Base-by-base conservation (phyloP, 805 yeast species). In the Candida maesae region DNA sequence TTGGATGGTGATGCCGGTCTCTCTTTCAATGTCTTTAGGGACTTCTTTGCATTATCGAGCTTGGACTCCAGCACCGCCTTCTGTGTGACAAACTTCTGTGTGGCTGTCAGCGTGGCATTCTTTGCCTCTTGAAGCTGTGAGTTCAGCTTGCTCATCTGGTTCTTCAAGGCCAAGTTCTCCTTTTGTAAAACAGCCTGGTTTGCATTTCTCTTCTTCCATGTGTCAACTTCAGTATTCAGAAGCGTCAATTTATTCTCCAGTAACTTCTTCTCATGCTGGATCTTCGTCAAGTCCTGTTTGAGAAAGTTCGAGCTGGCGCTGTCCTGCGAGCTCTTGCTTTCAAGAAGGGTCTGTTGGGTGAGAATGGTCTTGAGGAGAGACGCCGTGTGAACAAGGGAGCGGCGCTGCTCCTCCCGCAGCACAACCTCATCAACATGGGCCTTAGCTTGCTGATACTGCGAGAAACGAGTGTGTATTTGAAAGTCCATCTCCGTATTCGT, bases 1-100 rank as follows among this genome's bases (percentile, higher is more conserved):
- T 40, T 41, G 18, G 38, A 18, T 24, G 50, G 45, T 32, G 50
- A 40, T 2, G 32, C 17, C 7, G 46, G 37, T 18, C 27, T 37
- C 29, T 51, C 52, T 36, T 52, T 61, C 35, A 63, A 33, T 14
- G 46, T 45, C 21, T 61, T 57, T 16, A 63, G 53, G 11, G 41
- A 57, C 44, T 55, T 60, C 43, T 63, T 61, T 6, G 64, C 64
- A 35, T 53, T 61, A 11, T 61, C 63, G 10, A 66, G 31, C 38
- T 65, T 65, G 6, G 64, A 53, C 41, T 65, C 68, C 34, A 60
- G 51, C 13, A 62, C 56, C 0, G 66, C 65, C 39, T 51, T 63
- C 25, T 59, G 63, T 1, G 63, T 49, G 23, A 56, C 59, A n/a
- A 60, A 63, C n/a, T 56, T 44, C 33, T 61, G 63, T 36, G 54